phyloP scores from a whole-genome alignment of 176 grass and related monocot species.

The Saccharum spontaneum region DNA sequence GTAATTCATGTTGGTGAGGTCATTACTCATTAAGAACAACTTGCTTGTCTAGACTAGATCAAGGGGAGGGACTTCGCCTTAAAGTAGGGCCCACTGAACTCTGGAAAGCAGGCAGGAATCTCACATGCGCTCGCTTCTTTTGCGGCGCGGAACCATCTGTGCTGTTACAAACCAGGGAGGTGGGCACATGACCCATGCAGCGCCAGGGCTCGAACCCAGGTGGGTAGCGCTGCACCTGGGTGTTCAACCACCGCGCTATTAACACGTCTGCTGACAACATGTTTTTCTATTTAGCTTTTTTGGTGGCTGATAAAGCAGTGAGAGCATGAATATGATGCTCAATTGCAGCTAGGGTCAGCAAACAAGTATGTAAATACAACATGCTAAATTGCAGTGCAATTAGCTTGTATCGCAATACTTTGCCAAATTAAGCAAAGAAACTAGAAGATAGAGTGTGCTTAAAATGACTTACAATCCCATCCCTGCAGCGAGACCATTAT shows the following conservation, averaged over 20 bases:
- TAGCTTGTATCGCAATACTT: neutral
- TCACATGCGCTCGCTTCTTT: neutral
- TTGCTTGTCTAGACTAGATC: neutral
- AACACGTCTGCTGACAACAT: neutral
- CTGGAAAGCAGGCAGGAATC: neutral
- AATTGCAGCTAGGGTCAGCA: neutral
- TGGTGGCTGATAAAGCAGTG: neutral
- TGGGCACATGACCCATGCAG: neutral
- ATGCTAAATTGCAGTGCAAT: neutral
- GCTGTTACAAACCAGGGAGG: neutral
- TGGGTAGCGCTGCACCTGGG: neutral
- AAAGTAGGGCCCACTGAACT: neutral
- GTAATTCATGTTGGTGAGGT: neutral
- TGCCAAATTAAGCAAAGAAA: neutral
- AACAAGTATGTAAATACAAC: neutral
- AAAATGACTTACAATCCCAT: slow-evolving; percentile 80
- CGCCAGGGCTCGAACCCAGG: neutral
- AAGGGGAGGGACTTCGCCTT: neutral
- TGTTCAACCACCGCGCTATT: neutral
- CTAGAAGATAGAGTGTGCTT: neutral
- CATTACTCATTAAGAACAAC: neutral
- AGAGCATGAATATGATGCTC: neutral
- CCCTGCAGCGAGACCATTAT: slow-evolving; percentile 81
- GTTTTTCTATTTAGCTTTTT: neutral
- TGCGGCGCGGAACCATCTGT: neutral